Base-by-base conservation (phyloP, 768 basidiomycete species). In the Infundibulicybe gibba region DNA sequence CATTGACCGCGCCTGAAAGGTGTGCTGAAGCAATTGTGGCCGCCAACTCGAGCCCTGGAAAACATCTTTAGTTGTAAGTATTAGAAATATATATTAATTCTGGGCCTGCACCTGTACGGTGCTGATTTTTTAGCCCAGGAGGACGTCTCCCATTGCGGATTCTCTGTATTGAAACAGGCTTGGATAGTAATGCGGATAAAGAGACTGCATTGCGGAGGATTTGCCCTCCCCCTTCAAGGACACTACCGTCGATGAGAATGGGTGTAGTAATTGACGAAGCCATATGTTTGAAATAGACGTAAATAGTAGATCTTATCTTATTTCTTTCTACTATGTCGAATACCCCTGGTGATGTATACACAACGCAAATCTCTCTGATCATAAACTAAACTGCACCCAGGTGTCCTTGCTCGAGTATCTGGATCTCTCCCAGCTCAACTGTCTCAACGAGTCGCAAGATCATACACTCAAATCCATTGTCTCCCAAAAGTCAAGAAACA, bases 61-160 rank as follows among this genome's bases (percentile, higher is more conserved):
- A 16, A 38, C 32, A 16, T 37, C 34, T 16, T 25, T 34, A 41
- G 33, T 20, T n/a, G 21, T 38, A 43, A 31, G 6, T 20, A 45
- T 17, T 20, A 32, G 32, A 15, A 32, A 32, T 32, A 25, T 42
- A 39, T 12, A 20, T n/a, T n/a, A n/a, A 11, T 48, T 17, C 34
- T 13, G n/a, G 30, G 38, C 6, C 56, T 63, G 14, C 45, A 80
- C 86, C 87, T 53, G 83, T 77, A 41, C 78, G 77, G 61, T 90
- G 88, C 56, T 91, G 87, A 40, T 77, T 79, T 57, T 77, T 85
- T 32, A 90, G 66, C 1, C 87, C 88, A 13, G 85, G 81, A 14
- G 77, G 78, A 31, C 49, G 71, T 41, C 88, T 72, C 19, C 72
- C 72, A 41, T 65, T 65, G 25, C 88, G 79, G 21, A 90, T 79